These are phyloP conservation scores for Ulmus americana DNA, from an alignment of 331 rosid genomes.

Conservation along the genomic window DNA sequence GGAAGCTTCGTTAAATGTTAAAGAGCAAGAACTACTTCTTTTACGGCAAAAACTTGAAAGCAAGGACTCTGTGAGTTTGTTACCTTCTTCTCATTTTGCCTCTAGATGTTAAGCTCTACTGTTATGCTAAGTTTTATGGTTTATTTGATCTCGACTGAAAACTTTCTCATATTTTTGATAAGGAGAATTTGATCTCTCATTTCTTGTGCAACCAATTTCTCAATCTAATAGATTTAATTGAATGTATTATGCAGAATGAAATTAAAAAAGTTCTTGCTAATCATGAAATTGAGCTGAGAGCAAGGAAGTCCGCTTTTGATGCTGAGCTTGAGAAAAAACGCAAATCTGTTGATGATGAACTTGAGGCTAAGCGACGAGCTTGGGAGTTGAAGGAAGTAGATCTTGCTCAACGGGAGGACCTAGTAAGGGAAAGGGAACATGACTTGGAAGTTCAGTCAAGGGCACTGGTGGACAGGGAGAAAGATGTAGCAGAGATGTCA, in stretches of 20 bases:
- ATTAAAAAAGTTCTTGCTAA: slow-evolving; percentile 49
- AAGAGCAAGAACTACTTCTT: slow-evolving; percentile 59
- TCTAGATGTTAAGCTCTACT: too few relatives aligned
- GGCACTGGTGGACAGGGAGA: slow-evolving; percentile 59
- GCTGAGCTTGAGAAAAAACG: slow-evolving; percentile 56
- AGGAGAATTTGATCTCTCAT: neutral
- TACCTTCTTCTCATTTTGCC: slow-evolving; percentile 1
- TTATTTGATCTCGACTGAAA: neutral
- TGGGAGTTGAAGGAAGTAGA: slow-evolving; percentile 98
- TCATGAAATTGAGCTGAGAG: slow-evolving; percentile 54
- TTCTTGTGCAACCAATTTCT: neutral
- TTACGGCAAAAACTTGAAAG: slow-evolving; percentile 58
- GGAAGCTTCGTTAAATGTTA: slow-evolving; percentile 52
- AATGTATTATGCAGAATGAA: slow-evolving; percentile 51
- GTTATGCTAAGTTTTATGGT: neutral
- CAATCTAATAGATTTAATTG: neutral
- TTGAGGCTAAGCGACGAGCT: slow-evolving; percentile 72
- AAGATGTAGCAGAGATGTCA: slow-evolving; percentile 57
- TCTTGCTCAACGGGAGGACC: slow-evolving; percentile 66
- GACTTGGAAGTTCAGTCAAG: slow-evolving; percentile 62
- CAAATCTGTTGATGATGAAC: slow-evolving; percentile 65
- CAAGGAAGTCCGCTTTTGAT: slow-evolving; percentile 56
- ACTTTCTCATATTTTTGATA: neutral
- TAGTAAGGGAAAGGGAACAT: slow-evolving; percentile 60
- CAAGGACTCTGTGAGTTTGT: slow-evolving; percentile 61